phyloP scores from a whole-genome alignment of 2,329 filamentous ascomycete genomes.

The Colletotrichum cereale region DNA sequence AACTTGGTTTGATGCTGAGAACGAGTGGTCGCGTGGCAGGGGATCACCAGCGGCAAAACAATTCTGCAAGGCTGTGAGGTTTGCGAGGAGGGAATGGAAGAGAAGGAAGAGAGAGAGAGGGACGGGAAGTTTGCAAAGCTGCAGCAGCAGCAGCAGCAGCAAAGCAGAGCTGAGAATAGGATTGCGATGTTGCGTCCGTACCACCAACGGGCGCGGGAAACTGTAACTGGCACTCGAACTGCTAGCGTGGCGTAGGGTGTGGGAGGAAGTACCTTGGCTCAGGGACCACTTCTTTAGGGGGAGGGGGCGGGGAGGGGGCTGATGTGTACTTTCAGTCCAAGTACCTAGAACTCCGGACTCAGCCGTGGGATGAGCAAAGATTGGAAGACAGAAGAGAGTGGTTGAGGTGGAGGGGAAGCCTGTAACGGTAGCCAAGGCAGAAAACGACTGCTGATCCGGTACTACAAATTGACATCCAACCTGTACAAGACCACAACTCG shows the following conservation, averaged over 20 bases:
- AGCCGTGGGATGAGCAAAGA: neutral
- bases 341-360: neutral
- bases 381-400: neutral
- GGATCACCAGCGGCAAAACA: slow-evolving; percentile 12
- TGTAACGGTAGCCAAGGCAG: neutral
- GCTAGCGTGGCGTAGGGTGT: slow-evolving; percentile 28
- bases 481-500: neutral
- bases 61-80: neutral
- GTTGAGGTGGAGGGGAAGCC: neutral
- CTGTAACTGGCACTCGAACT: slow-evolving; percentile 36
- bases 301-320: neutral
- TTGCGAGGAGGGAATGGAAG: neutral
- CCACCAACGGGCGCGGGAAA: slow-evolving; percentile 34
- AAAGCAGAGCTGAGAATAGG: slow-evolving; percentile 9
- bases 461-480: neutral
- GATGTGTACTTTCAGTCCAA: neutral
- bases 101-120: neutral
- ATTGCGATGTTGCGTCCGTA: slow-evolving; percentile 37
- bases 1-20: neutral
- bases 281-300: neutral
- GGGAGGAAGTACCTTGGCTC: slow-evolving; percentile 3
- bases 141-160: neutral
- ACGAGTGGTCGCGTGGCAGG: slow-evolving; percentile 24
- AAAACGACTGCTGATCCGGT: neutral
- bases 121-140: slow-evolving; percentile 26